Percentiles rank a stretch among this genome's conserved stretches.
Conservation (phyloP, 179 eudicot species). For the Gypsophila paniculata region DNA sequence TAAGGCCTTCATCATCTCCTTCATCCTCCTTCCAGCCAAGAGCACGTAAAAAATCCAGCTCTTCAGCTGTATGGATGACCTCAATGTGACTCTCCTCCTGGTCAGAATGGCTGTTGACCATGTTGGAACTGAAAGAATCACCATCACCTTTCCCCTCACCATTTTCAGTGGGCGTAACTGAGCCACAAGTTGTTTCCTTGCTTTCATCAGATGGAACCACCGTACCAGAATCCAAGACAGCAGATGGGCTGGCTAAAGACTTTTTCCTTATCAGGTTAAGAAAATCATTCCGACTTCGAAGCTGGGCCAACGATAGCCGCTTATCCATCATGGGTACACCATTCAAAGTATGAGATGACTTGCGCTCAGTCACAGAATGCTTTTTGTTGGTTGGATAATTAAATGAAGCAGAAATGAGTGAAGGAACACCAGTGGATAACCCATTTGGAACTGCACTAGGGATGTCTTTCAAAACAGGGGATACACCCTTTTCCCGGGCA, state of each 20-base stretch:
- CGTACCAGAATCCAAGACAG: slow-evolving; percentile 31
- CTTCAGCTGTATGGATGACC: slow-evolving; percentile 54
- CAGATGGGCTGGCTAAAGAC: slow-evolving; percentile 40
- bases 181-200: slow-evolving; percentile 26
- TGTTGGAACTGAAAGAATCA: slow-evolving; percentile 44
- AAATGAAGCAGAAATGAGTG: slow-evolving; percentile 36
- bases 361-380: slow-evolving; percentile 32
- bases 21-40: slow-evolving; percentile 80
- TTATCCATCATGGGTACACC: slow-evolving; percentile 37
- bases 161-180: slow-evolving; percentile 27
- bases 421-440: slow-evolving; percentile 28
- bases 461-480: slow-evolving; percentile 26
- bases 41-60: slow-evolving; percentile 69
- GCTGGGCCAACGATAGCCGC: slow-evolving; percentile 46
- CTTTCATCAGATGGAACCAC: slow-evolving; percentile 33
- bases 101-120: slow-evolving; percentile 24
- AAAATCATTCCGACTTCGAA: slow-evolving; percentile 72
- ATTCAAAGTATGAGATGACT: slow-evolving; percentile 33
- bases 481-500: slow-evolving; percentile 29
- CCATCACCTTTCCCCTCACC: slow-evolving; percentile 37
- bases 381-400: slow-evolving; percentile 31
- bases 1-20: slow-evolving; percentile 72
- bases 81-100: slow-evolving; percentile 32
- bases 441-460: slow-evolving; percentile 32
- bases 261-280: slow-evolving; percentile 75